Conservation (phyloP, 1,139 yeast species). For the Magnusiomyces magnusii region DNA sequence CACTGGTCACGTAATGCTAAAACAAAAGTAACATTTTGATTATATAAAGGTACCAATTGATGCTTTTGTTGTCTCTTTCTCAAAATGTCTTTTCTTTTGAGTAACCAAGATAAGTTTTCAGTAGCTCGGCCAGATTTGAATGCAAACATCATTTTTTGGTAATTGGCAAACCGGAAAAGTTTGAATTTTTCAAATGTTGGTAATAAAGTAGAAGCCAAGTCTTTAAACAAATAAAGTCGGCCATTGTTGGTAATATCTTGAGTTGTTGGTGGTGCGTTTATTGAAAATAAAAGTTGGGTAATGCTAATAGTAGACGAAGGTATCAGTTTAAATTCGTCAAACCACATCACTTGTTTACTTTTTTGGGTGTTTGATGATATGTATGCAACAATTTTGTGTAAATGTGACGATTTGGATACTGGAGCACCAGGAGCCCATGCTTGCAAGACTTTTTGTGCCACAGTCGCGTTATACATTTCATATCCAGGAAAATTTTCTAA, state of each 20-base stretch:
- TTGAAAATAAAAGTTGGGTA: background rate
- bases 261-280: background rate
- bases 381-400: background rate
- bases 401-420: background rate
- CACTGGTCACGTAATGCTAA: background rate
- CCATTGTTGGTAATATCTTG: background rate
- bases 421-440: background rate
- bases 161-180: background rate
- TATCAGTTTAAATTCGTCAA: background rate
- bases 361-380: background rate
- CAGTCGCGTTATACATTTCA: background rate
- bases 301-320: background rate
- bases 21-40: background rate
- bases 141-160: constrained; percentile 5
- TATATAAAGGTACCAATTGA: background rate
- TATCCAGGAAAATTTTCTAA: background rate
- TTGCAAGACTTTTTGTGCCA: background rate
- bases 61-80: background rate
- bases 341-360: background rate
- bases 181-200: background rate
- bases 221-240: background rate
- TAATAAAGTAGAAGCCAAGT: background rate
- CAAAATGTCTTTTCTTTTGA: too few species aligned
- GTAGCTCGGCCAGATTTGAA: background rate
- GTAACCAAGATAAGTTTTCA: background rate